Conservation (phyloP, 345 rosid species). For the Lagerstroemia speciosa region DNA sequence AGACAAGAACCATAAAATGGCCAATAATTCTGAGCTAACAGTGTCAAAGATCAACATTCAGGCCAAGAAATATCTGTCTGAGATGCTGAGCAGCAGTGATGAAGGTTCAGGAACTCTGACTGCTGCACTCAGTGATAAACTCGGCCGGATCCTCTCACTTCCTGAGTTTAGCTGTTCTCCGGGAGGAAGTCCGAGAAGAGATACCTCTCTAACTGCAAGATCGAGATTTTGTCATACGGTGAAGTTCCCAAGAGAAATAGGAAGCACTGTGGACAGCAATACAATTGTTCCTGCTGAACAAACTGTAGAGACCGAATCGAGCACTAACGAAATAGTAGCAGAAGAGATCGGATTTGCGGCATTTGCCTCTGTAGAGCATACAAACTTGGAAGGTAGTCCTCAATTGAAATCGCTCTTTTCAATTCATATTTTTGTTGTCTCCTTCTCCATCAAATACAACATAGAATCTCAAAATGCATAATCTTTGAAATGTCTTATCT, state of each 20-base stretch:
- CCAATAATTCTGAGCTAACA: constrained; percentile 29
- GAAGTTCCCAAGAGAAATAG: constrained; percentile 18
- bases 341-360: constrained; percentile 2
- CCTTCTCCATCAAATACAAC: neutral
- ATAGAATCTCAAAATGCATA: neutral
- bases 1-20: constrained; percentile 25
- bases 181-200: constrained; percentile 49
- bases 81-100: constrained; percentile 50
- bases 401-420: neutral
- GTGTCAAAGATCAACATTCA: constrained; percentile 55
- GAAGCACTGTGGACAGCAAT: neutral
- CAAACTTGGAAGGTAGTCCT: neutral
- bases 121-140: constrained; percentile 36
- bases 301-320: neutral
- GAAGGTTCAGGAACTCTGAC: constrained; percentile 32
- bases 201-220: constrained; percentile 24
- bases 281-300: neutral
- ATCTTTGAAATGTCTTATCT: no score
- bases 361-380: neutral
- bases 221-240: constrained; percentile 21
- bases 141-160: constrained; percentile 63
- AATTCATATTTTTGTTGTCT: neutral
- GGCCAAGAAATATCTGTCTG: constrained; percentile 89
- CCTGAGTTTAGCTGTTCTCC: constrained; percentile 58
- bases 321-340: neutral